phyloP scores from a whole-genome alignment of 2,329 filamentous ascomycete species.

The Coniosporium tulheliwenetii region DNA sequence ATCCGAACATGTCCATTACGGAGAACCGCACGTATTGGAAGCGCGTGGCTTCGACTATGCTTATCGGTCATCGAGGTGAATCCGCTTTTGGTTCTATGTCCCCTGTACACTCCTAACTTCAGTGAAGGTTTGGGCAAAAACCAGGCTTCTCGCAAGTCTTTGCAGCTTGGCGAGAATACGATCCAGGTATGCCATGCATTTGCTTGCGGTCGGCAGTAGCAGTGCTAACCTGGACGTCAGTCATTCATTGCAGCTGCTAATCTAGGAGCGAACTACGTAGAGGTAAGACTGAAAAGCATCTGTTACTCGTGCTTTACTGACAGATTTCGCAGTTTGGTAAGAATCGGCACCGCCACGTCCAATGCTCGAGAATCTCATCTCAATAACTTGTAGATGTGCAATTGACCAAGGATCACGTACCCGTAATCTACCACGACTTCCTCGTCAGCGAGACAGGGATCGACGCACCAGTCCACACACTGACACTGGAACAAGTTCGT shows the following conservation, averaged over 20 bases:
- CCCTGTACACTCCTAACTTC: slow-evolving; percentile 22
- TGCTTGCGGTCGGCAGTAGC: background rate
- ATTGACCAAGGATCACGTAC: slow-evolving; percentile 95
- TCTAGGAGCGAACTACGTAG: slow-evolving; percentile 60
- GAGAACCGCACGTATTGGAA: slow-evolving; percentile 94
- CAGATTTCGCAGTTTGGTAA: slow-evolving; percentile 11
- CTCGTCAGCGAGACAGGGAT: slow-evolving; percentile 95
- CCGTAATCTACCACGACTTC: slow-evolving; percentile 97
- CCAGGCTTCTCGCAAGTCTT: slow-evolving; percentile 60
- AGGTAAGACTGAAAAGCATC: slow-evolving; percentile 25
- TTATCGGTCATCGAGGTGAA: slow-evolving; percentile 47
- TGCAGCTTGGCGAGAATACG: slow-evolving; percentile 94
- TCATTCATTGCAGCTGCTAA: slow-evolving; percentile 96
- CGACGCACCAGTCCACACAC: slow-evolving; percentile 86
- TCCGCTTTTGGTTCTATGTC: slow-evolving; percentile 14
- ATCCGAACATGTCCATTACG: slow-evolving; percentile 85
- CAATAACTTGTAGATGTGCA: slow-evolving; percentile 58
- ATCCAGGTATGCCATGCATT: slow-evolving; percentile 34
- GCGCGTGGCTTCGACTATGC: slow-evolving; percentile 76
- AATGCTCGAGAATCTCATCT: background rate
- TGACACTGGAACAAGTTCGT: slow-evolving; percentile 67
- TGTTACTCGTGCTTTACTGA: slow-evolving; percentile 5
- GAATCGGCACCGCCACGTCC: background rate
- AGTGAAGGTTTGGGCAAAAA: slow-evolving; percentile 81
- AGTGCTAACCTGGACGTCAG: slow-evolving; percentile 15